These are phyloP conservation scores for Prunus davidiana DNA, from an alignment of 306 rosid species.

Conservation along the genomic window DNA sequence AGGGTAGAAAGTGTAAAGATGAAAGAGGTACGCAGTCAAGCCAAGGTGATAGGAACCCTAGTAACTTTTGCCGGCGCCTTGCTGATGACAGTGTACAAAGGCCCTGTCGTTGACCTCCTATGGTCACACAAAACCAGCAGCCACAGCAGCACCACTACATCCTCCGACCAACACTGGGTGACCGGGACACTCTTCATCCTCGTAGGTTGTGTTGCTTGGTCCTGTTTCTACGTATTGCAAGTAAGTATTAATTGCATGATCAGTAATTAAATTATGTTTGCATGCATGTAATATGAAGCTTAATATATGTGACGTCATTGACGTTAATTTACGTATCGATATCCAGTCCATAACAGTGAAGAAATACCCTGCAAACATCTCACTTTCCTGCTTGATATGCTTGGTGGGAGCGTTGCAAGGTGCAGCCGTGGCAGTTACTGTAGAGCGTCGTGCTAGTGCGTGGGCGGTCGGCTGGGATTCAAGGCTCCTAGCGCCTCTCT, in stretches of 20 bases:
- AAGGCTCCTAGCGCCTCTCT: slow-evolving; percentile 57
- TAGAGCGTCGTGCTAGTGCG: slow-evolving; percentile 35
- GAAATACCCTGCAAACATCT: slow-evolving; percentile 60
- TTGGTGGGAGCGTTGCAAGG: slow-evolving; percentile 48
- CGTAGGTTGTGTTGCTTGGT: slow-evolving; percentile 65
- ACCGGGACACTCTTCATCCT: slow-evolving; percentile 56
- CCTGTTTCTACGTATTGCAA: slow-evolving; percentile 61
- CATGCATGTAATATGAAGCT: not conserved
- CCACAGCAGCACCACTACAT: slow-evolving; percentile 14
- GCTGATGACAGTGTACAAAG: slow-evolving; percentile 77
- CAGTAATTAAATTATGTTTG: not conserved
- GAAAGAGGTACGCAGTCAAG: slow-evolving; percentile 34
- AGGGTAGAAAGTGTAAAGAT: slow-evolving; percentile 39
- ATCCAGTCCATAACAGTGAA: slow-evolving; percentile 56
- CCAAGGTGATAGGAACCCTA: slow-evolving; percentile 38
- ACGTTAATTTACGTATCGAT: not conserved
- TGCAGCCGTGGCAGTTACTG: slow-evolving; percentile 40
- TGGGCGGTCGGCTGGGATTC: slow-evolving; percentile 70
- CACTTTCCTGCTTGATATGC: slow-evolving; percentile 61
- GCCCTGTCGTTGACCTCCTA: slow-evolving; percentile 49
- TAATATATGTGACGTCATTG: not conserved
- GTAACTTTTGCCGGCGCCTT: slow-evolving; percentile 56
- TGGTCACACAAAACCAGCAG: slow-evolving; percentile 12
- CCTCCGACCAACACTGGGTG: slow-evolving; percentile 44
- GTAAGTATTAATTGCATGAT: slow-evolving; percentile 16